A percentile compares a stretch with the other conserved stretches of the same genome.
Evolutionary conservation across 352 stramenopile genomes (phyloP).

Genomic region (Saprolegnia diclina): DNA sequence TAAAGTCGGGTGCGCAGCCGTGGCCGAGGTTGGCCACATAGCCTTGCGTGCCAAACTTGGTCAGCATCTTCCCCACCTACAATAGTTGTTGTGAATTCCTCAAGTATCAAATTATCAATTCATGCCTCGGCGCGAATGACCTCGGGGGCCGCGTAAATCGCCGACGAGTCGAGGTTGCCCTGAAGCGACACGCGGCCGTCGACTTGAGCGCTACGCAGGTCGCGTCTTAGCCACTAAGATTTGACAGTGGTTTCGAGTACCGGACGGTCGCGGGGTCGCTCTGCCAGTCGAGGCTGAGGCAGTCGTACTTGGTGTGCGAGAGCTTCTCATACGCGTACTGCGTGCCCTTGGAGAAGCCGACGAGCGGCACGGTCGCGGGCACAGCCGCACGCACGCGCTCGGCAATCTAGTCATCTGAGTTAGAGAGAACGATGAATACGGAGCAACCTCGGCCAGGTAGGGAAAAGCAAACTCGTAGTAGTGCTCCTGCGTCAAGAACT

Average conservation of each 20-base stretch:
- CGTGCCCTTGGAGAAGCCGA: constrained; percentile 84
- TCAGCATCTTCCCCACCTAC: constrained; percentile 87
- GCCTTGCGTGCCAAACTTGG: constrained; percentile 89
- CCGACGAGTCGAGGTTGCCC: constrained; percentile 90
- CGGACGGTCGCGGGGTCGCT: constrained; percentile 88
- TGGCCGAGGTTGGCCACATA: constrained; percentile 98
- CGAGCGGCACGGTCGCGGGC: constrained; percentile 51
- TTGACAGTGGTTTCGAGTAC: constrained; percentile 24
- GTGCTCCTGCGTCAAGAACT: constrained; percentile 90
- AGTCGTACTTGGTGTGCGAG: constrained; percentile 89
- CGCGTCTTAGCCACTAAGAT: too few relatives aligned
- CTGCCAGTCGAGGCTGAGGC: constrained; percentile 90
- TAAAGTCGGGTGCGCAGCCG: constrained; percentile 95
- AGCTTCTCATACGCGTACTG: constrained; percentile 72
- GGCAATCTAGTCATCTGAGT: constrained; percentile 40
- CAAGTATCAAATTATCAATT: too few relatives aligned
- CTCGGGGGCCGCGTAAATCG: constrained; percentile 81
- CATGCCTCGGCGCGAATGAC: constrained; percentile 58
- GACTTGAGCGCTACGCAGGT: constrained; percentile 36
- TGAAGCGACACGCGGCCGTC: constrained; percentile 74
- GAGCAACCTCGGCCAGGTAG: constrained; percentile 56
- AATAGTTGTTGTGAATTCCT: too few relatives aligned
- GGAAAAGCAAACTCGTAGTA: constrained; percentile 95
- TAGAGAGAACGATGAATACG: not conserved
- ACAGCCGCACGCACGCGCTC: constrained; percentile 66